Evolutionary conservation across 306 rosid species (phyloP).

Genomic region (Fragaria vesca): DNA sequence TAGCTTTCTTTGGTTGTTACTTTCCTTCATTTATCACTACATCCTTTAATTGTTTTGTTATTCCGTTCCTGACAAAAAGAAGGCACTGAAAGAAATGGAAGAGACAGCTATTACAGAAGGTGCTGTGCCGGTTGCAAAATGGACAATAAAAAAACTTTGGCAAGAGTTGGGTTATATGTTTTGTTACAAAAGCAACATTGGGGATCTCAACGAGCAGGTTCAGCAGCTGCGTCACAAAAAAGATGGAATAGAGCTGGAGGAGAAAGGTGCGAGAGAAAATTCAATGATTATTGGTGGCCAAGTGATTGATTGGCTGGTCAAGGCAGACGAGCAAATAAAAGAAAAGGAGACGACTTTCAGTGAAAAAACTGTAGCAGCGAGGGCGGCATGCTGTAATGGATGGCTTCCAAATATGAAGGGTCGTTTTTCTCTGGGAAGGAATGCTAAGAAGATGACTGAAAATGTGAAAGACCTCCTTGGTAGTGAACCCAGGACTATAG

Average conservation of each 20-base stretch:
- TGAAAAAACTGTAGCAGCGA: background rate
- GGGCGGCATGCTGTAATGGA: background rate
- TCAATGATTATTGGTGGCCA: background rate
- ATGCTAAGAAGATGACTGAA: background rate
- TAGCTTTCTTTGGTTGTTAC: too few species aligned
- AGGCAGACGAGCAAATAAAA: background rate
- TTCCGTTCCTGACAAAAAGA: too few species aligned
- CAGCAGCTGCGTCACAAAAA: too few species aligned
- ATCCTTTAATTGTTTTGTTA: too few species aligned
- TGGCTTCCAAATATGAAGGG: background rate
- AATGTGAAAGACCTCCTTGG: too few species aligned
- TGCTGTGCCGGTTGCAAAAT: background rate
- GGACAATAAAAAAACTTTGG: background rate
- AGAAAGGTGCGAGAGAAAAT: background rate
- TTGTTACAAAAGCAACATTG: background rate
- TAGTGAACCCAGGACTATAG: background rate
- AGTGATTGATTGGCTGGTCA: background rate
- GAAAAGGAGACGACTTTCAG: background rate
- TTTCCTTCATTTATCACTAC: too few species aligned
- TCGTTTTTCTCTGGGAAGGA: background rate
- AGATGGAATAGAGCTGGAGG: background rate
- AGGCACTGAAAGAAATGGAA: too few species aligned
- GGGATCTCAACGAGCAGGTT: background rate
- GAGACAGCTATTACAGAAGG: too few species aligned
- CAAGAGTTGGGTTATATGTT: background rate